Evolutionary conservation across 257 asterid species (phyloP).

Genomic region (Rhazya stricta): DNA sequence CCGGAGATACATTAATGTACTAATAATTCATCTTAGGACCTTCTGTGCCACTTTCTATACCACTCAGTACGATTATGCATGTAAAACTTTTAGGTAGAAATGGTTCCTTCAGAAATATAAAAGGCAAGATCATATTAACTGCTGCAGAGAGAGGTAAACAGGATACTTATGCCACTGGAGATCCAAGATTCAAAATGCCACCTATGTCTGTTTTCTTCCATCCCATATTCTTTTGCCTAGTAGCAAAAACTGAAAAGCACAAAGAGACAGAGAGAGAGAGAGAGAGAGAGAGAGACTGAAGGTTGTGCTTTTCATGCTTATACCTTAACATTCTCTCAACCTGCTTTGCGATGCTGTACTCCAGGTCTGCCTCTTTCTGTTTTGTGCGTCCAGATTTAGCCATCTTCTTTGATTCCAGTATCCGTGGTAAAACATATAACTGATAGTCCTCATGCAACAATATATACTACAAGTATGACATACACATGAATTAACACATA

Average conservation of each 20-base stretch:
- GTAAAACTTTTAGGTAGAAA: neutral
- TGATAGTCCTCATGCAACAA: slow-evolving; percentile 95
- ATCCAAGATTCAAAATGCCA: neutral
- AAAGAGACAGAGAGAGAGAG: slow-evolving; percentile 14
- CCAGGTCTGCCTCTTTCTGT: slow-evolving; percentile 98
- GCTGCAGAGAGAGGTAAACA: neutral
- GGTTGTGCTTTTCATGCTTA: slow-evolving; percentile 7
- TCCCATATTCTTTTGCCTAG: neutral
- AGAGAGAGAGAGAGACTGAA: no score
- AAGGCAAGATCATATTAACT: neutral
- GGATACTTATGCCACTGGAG: neutral
- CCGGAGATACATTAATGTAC: neutral
- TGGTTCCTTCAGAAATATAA: neutral
- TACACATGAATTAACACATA: slow-evolving; percentile 6
- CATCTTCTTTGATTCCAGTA: slow-evolving; percentile 92
- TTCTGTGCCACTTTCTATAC: neutral
- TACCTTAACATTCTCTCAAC: slow-evolving; percentile 99
- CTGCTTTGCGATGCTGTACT: slow-evolving; percentile 99
- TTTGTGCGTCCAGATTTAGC: slow-evolving; percentile 94
- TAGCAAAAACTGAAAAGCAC: neutral
- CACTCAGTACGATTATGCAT: neutral
- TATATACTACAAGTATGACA: slow-evolving; percentile 52
- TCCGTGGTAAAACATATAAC: slow-evolving; percentile 75
- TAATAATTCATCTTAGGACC: neutral
- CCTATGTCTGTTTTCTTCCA: neutral